Conservation (phyloP, 2,329 filamentous ascomycete genomes). For the Fusarium hainanense region DNA sequence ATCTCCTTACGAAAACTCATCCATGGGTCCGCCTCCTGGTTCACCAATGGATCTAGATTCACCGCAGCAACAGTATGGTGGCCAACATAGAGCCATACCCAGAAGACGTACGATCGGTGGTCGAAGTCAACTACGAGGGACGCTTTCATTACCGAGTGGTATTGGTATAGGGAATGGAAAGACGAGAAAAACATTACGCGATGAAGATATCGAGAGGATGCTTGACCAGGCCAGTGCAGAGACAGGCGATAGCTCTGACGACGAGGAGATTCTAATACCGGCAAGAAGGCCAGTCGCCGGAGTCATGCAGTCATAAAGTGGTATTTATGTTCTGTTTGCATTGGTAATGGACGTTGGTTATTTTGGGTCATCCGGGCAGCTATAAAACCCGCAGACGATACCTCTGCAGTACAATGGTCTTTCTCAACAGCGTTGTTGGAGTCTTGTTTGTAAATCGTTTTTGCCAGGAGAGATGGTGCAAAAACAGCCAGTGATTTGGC, state of each 20-base stretch:
- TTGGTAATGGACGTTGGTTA: not conserved
- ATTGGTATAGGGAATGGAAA: constrained; percentile 56
- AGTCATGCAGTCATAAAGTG: constrained; percentile 45
- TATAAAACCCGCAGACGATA: not conserved
- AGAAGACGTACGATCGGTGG: constrained; percentile 57
- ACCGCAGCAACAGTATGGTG: constrained; percentile 46
- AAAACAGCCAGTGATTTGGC: not conserved
- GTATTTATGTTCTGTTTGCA: not conserved
- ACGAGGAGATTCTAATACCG: constrained; percentile 66
- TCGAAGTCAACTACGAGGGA: constrained; percentile 51
- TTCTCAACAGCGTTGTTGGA: not conserved
- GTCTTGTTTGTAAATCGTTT: not conserved
- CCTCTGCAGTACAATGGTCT: not conserved
- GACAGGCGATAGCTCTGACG: constrained; percentile 65
- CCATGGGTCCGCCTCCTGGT: constrained; percentile 50
- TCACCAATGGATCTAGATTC: constrained; percentile 62
- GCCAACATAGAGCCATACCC: constrained; percentile 53
- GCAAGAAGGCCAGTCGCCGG: constrained; percentile 46
- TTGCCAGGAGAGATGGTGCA: not conserved
- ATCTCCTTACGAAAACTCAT: constrained; percentile 61
- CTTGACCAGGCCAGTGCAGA: constrained; percentile 64
- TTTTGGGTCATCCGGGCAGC: not conserved
- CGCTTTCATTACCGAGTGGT: constrained; percentile 62
- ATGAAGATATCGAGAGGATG: constrained; percentile 70
- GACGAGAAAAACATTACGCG: constrained; percentile 55